Evolutionary conservation across 805 yeast genomes (phyloP), one percentile per base, ranked within the genome.

Genomic region (Barnettozyma pratensis): DNA sequence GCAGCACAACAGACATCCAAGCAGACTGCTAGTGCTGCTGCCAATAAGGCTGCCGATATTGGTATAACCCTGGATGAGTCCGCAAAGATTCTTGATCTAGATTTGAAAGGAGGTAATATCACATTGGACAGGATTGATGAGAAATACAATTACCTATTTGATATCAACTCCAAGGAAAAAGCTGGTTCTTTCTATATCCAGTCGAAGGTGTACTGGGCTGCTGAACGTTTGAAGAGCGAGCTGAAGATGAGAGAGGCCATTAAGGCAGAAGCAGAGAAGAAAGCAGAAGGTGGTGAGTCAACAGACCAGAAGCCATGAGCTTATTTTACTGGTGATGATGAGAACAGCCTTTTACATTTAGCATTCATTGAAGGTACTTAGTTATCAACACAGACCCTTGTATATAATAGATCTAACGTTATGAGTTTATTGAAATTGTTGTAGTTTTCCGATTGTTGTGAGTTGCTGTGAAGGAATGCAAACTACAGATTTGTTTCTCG

Each of bases 131-230:
- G 80, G 56, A 71, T 85, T 36, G 80, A 83, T 51, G 77, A 76
- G 50, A 85, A 86, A 64, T 94, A 85, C 70, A 80, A 84, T 50
- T 88, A 88, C 58, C 69, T 94, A 56, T 94, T 91, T 58, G 87
- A 87, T 42, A 87, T 89, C 48, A 94, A 94, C 71, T 80, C 94
- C 30, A 89, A 88, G 66, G 97, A 91, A 52, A 89, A 90, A 67
- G 96, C 96, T n/a, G 96, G 96, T 39, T 86, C 96, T 39, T 92
- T 94, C 64, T 94, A 92, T 62, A 65, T 94, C 45, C 99, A 94
- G 64, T 83, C 94, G 46, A 94, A 94, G 70, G 92, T 94, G 27
- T 90, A 80, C 67, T 80, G 96, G 67, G 97, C 99, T 27, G 87
- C 90, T 79, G 98, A 94, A 65, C 76, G 97, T 53, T 72, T 94